These are phyloP conservation scores for Bullera alba DNA, from an alignment of 768 basidiomycete genomes.

Conservation along the genomic window DNA sequence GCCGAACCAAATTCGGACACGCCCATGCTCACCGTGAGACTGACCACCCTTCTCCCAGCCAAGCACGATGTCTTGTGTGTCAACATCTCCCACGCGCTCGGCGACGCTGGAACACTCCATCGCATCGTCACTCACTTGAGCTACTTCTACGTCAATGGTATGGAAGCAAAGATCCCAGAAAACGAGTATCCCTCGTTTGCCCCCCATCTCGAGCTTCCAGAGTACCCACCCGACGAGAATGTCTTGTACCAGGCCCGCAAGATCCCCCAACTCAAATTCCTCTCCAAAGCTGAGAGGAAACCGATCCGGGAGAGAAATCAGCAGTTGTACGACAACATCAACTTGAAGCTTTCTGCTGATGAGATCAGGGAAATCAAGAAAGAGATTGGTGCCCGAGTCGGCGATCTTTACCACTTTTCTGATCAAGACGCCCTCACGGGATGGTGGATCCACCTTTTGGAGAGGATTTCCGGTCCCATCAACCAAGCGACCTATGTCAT, in stretches of 20 bases:
- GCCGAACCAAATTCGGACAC: background rate
- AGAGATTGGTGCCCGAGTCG: background rate
- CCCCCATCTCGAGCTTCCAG: background rate
- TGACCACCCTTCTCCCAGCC: background rate
- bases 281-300: background rate
- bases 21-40: background rate
- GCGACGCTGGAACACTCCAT: background rate
- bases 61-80: background rate
- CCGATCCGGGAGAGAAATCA: background rate
- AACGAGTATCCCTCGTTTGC: background rate
- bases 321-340: no score
- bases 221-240: background rate
- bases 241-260: background rate
- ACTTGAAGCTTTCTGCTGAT: background rate
- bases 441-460: background rate
- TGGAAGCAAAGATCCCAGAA: background rate
- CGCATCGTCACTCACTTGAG: background rate
- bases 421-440: conserved; percentile 1
- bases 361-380: background rate
- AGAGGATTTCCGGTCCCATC: background rate
- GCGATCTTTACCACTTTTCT: background rate
- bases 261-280: background rate
- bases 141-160: background rate
- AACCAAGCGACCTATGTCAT: background rate
- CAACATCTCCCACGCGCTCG: background rate